Conservation (phyloP, 2,329 filamentous ascomycete genomes). For the Scedosporium boydii region DNA sequence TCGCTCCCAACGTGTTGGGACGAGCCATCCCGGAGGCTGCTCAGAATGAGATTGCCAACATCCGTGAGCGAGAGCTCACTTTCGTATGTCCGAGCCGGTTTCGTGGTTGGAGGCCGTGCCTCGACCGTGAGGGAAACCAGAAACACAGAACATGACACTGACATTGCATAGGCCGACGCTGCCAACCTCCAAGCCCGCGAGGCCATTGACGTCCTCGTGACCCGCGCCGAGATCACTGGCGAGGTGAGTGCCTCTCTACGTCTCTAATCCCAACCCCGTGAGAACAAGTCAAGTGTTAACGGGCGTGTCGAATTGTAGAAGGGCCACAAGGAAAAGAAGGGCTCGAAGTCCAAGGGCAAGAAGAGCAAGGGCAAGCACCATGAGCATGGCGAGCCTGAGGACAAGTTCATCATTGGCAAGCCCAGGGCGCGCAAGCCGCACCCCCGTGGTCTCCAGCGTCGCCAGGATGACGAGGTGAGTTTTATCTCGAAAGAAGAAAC, state of each 20-base stretch:
- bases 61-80: slow-evolving; percentile 3
- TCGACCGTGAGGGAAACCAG: not conserved
- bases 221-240: not conserved
- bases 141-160: not conserved
- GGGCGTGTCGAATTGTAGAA: too few species aligned
- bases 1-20: slow-evolving; percentile 10
- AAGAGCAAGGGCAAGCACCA: not conserved
- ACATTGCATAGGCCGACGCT: not conserved
- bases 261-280: too few species aligned
- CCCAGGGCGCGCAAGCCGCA: not conserved
- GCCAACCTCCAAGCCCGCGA: not conserved
- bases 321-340: slow-evolving; percentile 1
- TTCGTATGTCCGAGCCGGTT: not conserved
- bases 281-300: too few species aligned
- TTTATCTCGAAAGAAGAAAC: too few species aligned
- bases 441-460: not conserved
- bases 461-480: not conserved
- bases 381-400: not conserved
- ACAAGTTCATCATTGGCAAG: slow-evolving; percentile 1
- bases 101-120: not conserved
- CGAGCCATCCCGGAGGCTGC: slow-evolving; percentile 7
- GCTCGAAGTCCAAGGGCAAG: not conserved
- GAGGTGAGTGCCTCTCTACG: not conserved
- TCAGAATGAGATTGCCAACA: not conserved
- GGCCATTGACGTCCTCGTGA: not conserved